A percentile compares a stretch with the other conserved stretches of the same genome.
These are phyloP conservation scores for Coelastrella sp. DNA, from an alignment of 139 green algal genomes.

Conservation along the genomic window DNA sequence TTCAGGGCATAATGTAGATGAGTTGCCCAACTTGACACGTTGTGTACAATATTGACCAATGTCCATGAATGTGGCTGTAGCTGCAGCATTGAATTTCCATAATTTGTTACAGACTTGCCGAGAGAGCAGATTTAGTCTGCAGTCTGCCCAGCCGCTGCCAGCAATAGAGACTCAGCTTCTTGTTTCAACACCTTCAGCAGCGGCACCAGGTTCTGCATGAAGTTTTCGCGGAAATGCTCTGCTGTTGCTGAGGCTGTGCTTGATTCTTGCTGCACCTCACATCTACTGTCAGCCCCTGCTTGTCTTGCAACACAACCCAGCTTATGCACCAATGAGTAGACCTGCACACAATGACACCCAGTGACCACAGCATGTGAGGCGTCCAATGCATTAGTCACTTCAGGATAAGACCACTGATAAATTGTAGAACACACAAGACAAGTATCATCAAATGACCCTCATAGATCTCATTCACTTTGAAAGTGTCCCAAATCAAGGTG, in stretches of 20 bases:
- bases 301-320: slow-evolving; percentile 37
- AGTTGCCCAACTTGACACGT: not conserved
- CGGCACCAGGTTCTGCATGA: not conserved
- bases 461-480: no score
- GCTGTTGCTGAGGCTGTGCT: not conserved
- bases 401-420: no score
- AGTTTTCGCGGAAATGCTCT: not conserved
- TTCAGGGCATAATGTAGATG: not conserved
- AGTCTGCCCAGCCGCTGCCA: not conserved
- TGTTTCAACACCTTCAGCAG: slow-evolving; percentile 27
- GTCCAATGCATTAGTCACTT: no score
- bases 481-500: no score
- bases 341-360: not conserved
- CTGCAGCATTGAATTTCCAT: not conserved
- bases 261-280: not conserved
- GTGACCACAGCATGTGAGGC: no score
- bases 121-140: not conserved
- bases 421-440: no score
- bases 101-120: no score
- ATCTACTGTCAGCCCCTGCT: not conserved
- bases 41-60: no score
- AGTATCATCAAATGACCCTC: no score
- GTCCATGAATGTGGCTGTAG: not conserved
- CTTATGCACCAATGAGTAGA: slow-evolving; percentile 44
- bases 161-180: slow-evolving; percentile 23